A percentile compares a stretch with the other conserved stretches of the same genome.
phyloP scores from a whole-genome alignment of 2,329 filamentous ascomycete species.

The Amphichorda felina region DNA sequence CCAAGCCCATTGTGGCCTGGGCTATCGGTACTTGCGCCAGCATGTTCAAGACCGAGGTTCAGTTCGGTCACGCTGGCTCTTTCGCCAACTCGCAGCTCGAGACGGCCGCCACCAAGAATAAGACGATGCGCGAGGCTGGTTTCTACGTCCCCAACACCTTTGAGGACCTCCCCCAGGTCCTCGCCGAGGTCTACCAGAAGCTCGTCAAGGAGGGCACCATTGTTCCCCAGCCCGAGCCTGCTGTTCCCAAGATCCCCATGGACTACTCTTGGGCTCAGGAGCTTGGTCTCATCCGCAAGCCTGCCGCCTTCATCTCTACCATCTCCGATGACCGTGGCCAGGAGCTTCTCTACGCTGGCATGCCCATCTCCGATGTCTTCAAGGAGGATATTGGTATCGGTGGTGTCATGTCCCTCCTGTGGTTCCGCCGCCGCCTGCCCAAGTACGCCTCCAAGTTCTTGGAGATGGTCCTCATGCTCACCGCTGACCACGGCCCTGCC shows the following conservation, averaged over 20 bases:
- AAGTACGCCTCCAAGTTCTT: conserved; percentile 97
- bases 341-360: conserved; percentile 95
- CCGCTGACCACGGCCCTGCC: conserved; percentile 95
- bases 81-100: conserved; percentile 99
- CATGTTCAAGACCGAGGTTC: conserved; percentile 99
- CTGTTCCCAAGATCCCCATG: conserved; percentile 97
- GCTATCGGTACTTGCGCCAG: conserved; percentile 97
- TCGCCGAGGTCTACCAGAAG: conserved; percentile 77
- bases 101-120: conserved; percentile 94
- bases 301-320: conserved; percentile 98
- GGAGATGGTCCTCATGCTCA: conserved; percentile 99
- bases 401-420: conserved; percentile 98
- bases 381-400: conserved; percentile 97
- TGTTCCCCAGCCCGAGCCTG: conserved; percentile 75
- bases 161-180: conserved; percentile 74
- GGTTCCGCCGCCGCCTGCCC: conserved; percentile 97
- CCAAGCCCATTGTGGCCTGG: conserved; percentile 98
- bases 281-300: conserved; percentile 98
- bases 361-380: conserved; percentile 99
- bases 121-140: conserved; percentile 88
- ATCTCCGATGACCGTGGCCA: conserved; percentile 99
- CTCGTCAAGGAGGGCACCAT: conserved; percentile 78
- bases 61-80: conserved; percentile 97
- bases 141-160: conserved; percentile 94
- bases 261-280: conserved; percentile 99